Conservation (phyloP, 2,329 filamentous ascomycete genomes). For the Fusarium cicatricum region DNA sequence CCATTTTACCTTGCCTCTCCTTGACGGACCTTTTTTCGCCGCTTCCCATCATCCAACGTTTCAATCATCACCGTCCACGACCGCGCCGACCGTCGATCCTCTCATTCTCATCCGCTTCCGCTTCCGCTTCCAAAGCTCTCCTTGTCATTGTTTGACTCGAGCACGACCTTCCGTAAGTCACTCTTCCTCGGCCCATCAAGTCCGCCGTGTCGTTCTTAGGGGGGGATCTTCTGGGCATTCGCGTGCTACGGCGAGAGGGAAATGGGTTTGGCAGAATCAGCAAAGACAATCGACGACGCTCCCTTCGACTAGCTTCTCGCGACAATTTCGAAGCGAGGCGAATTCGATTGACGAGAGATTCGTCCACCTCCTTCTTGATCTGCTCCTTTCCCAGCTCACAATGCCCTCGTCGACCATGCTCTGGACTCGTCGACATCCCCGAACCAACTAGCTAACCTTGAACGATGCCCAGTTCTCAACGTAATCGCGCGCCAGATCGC, state of each 20-base stretch:
- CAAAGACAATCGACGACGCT: constrained; percentile 24
- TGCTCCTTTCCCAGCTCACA: constrained; percentile 4
- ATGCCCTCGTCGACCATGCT: constrained; percentile 12
- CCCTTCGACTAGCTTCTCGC: constrained; percentile 18
- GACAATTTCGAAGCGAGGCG: constrained; percentile 19
- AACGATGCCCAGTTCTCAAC: constrained; percentile 31
- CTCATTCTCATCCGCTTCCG: constrained; percentile 32
- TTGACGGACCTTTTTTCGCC: constrained; percentile 39
- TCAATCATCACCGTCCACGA: constrained; percentile 30
- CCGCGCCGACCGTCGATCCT: constrained; percentile 32
- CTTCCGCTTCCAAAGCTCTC: constrained; percentile 27
- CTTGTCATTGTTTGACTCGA: constrained; percentile 36
- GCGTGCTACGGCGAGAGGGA: constrained; percentile 11
- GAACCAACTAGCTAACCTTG: constrained; percentile 24
- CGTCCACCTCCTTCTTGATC: constrained; percentile 7
- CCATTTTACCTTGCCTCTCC: constrained; percentile 33
- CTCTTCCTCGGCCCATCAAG: constrained; percentile 12
- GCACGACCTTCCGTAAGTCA: constrained; percentile 38
- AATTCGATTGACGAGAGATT: constrained; percentile 18
- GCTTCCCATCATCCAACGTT: constrained; percentile 36
- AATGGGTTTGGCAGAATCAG: constrained; percentile 19
- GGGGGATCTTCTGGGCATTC: constrained; percentile 5
- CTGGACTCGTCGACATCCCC: constrained; percentile 2
- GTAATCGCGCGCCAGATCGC: constrained; percentile 18
- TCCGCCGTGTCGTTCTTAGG: constrained; percentile 12